phyloP scores from a whole-genome alignment of 2,329 filamentous ascomycete genomes.

The Ceratocystis cacaofunesta region DNA sequence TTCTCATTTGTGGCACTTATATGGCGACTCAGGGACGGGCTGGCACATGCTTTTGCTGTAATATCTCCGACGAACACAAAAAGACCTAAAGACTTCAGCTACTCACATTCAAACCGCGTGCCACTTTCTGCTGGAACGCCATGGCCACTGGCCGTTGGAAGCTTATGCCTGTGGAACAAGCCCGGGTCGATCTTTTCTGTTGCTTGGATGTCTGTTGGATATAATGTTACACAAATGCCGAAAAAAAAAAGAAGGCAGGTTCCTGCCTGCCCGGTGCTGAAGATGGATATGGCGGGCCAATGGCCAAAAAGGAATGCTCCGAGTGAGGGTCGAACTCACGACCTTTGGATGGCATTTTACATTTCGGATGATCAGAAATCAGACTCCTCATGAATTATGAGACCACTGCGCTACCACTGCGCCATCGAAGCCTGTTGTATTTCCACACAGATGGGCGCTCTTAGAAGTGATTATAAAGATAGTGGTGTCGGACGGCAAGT shows the following conservation, averaged over 20 bases:
- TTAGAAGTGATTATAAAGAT: background rate
- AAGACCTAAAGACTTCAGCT: no score
- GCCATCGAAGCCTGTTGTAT: conserved; percentile 16
- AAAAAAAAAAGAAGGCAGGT: conserved; percentile 8
- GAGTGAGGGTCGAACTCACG: conserved; percentile 19
- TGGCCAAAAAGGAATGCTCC: conserved; percentile 13
- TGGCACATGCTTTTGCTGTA: no score
- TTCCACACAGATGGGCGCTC: background rate
- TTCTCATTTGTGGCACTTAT: no score
- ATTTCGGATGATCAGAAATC: conserved; percentile 10
- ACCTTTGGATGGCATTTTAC: conserved; percentile 18
- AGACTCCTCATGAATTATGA: conserved; percentile 16
- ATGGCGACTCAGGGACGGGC: no score
- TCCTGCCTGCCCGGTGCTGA: conserved; percentile 1
- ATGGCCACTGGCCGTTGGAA: no score
- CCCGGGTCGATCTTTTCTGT: no score
- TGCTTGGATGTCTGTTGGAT: no score
- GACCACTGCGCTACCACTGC: conserved; percentile 17
- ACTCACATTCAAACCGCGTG: no score
- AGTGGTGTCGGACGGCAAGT: background rate
- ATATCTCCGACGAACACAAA: no score
- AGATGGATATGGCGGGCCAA: conserved; percentile 14
- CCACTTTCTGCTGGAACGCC: no score
- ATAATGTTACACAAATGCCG: no score
- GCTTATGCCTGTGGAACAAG: no score